A percentile compares a stretch with the other conserved stretches of the same genome.
Conservation (phyloP, 1,139 yeast species). For the Suzukiozyma palmioleophila region DNA sequence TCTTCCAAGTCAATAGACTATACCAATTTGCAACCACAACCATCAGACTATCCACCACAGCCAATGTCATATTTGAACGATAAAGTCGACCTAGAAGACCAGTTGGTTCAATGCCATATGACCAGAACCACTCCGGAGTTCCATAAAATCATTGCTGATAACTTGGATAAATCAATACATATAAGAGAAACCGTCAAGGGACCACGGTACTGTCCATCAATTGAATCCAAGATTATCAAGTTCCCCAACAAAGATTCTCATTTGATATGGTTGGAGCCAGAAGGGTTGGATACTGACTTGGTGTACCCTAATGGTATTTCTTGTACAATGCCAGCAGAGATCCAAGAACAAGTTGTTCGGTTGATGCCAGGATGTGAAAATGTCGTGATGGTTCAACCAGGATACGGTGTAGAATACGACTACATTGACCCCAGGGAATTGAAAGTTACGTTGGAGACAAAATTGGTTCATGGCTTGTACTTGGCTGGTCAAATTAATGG, state of each 20-base stretch:
- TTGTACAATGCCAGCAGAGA: conserved; percentile 93
- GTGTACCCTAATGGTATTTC: conserved; percentile 96
- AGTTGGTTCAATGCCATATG: conserved; percentile 67
- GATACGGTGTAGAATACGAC: conserved; percentile 97
- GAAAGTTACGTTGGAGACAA: conserved; percentile 74
- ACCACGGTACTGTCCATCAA: conserved; percentile 95
- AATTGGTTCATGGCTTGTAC: conserved; percentile 69
- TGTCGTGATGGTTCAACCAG: conserved; percentile 86
- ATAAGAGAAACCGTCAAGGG: conserved; percentile 93
- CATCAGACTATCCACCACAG: conserved; percentile 73
- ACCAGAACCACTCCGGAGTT: conserved; percentile 75
- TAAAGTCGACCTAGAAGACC: conserved; percentile 51
- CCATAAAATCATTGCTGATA: conserved; percentile 64
- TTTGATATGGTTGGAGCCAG: conserved; percentile 94
- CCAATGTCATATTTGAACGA: conserved; percentile 91
- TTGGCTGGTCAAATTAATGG: conserved; percentile 98
- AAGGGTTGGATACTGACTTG: conserved; percentile 78
- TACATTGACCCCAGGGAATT: conserved; percentile 92
- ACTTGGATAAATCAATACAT: conserved; percentile 80
- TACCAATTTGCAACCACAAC: conserved; percentile 53
- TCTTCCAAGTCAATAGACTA: conserved; percentile 71
- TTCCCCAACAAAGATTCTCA: conserved; percentile 76
- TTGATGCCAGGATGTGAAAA: conserved; percentile 88
- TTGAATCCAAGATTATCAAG: conserved; percentile 82
- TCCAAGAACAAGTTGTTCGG: conserved; percentile 69